Evolutionary conservation across 768 basidiomycete genomes (phyloP).

Genomic region (Arthromyces matolae): DNA sequence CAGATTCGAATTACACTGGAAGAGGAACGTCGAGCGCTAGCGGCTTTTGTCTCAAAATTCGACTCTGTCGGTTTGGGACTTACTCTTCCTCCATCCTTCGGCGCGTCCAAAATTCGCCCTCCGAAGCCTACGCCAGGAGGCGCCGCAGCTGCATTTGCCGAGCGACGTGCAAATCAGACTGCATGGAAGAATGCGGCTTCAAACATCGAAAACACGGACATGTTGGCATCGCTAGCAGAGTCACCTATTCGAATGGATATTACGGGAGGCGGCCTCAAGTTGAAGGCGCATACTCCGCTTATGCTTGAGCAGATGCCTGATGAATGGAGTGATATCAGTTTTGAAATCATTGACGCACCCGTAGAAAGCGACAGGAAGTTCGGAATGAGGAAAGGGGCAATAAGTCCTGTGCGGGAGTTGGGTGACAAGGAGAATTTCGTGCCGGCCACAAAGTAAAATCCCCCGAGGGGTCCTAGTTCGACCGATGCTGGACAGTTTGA

Average conservation of each 20-base stretch:
- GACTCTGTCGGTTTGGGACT: constrained; percentile 63
- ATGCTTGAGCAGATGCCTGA: constrained; percentile 57
- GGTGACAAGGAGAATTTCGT: constrained; percentile 51
- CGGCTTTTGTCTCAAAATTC: constrained; percentile 79
- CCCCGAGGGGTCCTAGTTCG: not conserved
- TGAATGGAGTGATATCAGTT: constrained; percentile 53
- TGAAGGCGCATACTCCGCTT: constrained; percentile 39
- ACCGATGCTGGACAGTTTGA: constrained; percentile 7
- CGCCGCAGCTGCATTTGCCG: constrained; percentile 45
- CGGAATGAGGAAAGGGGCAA: constrained; percentile 16
- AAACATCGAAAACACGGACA: constrained; percentile 3
- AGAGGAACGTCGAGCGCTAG: constrained; percentile 72
- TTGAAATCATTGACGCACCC: constrained; percentile 35
- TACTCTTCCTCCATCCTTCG: constrained; percentile 21
- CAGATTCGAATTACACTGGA: constrained; percentile 63
- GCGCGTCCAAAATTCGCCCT: constrained; percentile 40
- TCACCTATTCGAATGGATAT: constrained; percentile 54
- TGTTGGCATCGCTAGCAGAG: constrained; percentile 14
- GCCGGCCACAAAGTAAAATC: constrained; percentile 13
- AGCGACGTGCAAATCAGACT: constrained; percentile 34
- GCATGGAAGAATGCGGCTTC: constrained; percentile 20
- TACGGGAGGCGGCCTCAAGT: constrained; percentile 8
- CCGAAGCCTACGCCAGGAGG: constrained; percentile 52
- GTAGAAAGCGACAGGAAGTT: constrained; percentile 7
- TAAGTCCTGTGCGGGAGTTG: constrained; percentile 32